Evolutionary conservation across 1,284 basidiomycete genomes (phyloP).

Genomic region (Apiotrichum siamense): DNA sequence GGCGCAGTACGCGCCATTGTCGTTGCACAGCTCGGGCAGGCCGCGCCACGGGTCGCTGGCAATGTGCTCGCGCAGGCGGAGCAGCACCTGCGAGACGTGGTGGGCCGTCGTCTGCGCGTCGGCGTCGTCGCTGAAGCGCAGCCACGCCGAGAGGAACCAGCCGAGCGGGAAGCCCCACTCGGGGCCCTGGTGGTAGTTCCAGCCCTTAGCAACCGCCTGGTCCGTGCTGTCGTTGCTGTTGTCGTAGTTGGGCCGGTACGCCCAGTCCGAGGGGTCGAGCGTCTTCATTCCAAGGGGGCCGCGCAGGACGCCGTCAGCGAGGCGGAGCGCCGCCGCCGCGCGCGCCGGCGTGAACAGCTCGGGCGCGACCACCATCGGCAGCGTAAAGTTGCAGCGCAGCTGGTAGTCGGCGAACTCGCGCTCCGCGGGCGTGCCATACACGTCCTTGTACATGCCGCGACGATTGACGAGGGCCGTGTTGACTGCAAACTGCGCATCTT

Average conservation of each 20-base stretch:
- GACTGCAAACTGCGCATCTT: conserved; percentile 68
- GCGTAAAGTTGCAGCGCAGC: conserved; percentile 82
- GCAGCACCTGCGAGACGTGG: conserved; percentile 65
- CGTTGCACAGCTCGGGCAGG: conserved; percentile 83
- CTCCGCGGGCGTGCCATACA: conserved; percentile 77
- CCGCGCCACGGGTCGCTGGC: conserved; percentile 79
- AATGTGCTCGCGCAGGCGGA: conserved; percentile 66
- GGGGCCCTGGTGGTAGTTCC: conserved; percentile 61
- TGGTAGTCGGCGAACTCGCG: conserved; percentile 97
- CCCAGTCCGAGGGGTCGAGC: conserved; percentile 72
- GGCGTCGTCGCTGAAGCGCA: conserved; percentile 66
- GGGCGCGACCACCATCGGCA: conserved; percentile 95
- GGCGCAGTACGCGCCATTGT: conserved; percentile 66
- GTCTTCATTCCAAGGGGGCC: conserved; percentile 91
- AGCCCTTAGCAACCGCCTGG: conserved; percentile 73
- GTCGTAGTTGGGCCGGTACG: conserved; percentile 84
- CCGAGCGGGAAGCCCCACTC: conserved; percentile 94
- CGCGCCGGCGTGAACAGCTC: conserved; percentile 81
- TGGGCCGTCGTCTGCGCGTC: conserved; percentile 68
- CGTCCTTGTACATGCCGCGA: conserved; percentile 97
- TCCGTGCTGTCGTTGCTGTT: conserved; percentile 86
- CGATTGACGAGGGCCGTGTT: conserved; percentile 72
- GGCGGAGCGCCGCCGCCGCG: conserved; percentile 67
- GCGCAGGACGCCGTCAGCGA: conserved; percentile 69
- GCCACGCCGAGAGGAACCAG: conserved; percentile 88